phyloP scores from a whole-genome alignment of 345 rosid species.

The Limnanthes douglasii region DNA sequence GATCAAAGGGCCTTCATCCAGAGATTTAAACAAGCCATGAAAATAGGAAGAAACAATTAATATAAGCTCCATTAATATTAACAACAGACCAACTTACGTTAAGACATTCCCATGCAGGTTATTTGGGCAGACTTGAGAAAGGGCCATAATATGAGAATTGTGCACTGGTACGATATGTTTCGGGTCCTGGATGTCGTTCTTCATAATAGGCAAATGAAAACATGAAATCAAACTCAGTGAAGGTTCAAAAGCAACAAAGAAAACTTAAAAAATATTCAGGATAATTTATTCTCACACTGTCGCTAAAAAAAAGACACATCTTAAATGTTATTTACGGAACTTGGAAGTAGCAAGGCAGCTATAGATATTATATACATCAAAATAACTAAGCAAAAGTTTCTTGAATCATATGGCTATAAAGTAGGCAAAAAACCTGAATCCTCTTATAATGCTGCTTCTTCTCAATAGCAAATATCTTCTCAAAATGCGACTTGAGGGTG shows the following conservation, averaged over 20 bases:
- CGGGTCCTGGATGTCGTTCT: constrained; percentile 65
- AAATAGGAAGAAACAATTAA: constrained; percentile 4
- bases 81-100: constrained; percentile 43
- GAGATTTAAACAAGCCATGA: constrained; percentile 12
- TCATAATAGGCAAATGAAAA: constrained; percentile 16
- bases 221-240: constrained; percentile 13
- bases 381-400: too few species aligned
- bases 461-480: constrained; percentile 69
- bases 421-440: constrained; percentile 70
- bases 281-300: constrained; percentile 5
- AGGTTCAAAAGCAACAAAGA: constrained; percentile 8
- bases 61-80: constrained; percentile 2
- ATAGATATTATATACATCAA: too few species aligned
- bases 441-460: constrained; percentile 45
- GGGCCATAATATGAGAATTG: constrained; percentile 67
- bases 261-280: constrained; percentile 7
- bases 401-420: too few species aligned
- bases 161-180: constrained; percentile 59
- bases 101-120: constrained; percentile 53
- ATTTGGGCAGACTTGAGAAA: constrained; percentile 79
- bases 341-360: constrained; percentile 4
- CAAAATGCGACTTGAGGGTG: constrained; percentile 89
- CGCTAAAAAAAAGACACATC: constrained; percentile 2
- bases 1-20: constrained; percentile 88
- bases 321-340: constrained; percentile 3